Percentiles rank a stretch among this genome's conserved stretches.
These are phyloP conservation scores for Tetrahymena thermophila DNA, from an alignment of 73 alveolate genomes.

Conservation along the genomic window DNA sequence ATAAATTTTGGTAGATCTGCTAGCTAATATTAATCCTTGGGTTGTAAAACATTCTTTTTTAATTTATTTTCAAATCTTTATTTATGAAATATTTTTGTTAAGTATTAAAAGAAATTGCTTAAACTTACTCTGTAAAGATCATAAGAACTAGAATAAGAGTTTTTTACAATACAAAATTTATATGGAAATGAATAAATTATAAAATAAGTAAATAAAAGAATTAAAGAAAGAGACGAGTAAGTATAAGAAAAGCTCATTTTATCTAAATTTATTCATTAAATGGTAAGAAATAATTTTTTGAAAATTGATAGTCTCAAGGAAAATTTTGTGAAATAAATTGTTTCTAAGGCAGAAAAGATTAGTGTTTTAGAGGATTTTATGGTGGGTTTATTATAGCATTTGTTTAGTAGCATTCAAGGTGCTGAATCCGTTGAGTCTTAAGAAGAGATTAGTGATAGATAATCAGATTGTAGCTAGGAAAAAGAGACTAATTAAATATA, in stretches of 20 bases:
- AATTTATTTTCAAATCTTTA: neutral
- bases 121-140: neutral
- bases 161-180: neutral
- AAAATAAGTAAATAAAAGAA: neutral
- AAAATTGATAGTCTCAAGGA: neutral
- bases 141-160: neutral
- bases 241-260: neutral
- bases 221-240: neutral
- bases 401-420: neutral
- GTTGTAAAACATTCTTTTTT: neutral
- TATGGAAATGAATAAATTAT: neutral
- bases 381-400: neutral
- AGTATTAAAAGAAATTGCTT: neutral
- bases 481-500: neutral
- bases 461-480: neutral
- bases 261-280: neutral
- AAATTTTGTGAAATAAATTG: neutral
- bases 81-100: neutral
- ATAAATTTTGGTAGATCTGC: neutral
- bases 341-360: neutral
- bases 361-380: neutral
- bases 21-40: neutral
- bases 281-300: neutral
- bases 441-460: neutral
- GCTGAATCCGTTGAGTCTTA: neutral